Evolutionary conservation across 805 yeast species (phyloP), one percentile per base, ranked within the genome.

Genomic region (Starmerella stellata): DNA sequence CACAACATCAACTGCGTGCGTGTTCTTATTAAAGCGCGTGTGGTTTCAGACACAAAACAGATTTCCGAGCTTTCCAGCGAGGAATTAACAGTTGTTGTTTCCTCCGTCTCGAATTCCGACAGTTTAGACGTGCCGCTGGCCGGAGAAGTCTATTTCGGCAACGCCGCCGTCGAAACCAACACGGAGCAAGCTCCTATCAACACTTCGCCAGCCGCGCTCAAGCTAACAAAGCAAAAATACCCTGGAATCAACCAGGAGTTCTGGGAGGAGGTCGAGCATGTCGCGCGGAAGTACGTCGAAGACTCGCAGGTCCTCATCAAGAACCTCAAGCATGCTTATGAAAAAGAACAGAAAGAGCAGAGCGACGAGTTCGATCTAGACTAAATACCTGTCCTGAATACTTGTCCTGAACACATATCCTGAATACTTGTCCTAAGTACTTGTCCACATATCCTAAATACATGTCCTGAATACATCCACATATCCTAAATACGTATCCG

Each of bases 61-160:
- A 35, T 51, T 3, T 32, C 39, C 8, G 52, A 48, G 34, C 41
- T 51, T 8, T 30, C 47, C 4, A 15, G 38, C 20, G 37, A 40
- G 2, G 43, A 42, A 16, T 43, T 51, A 36, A 48, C 49, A 2
- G 52, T 48, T 5, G 47, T 51, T 51, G 29, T 40, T 2, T 16
- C 20, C 28, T 16, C 35, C 4, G 30, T 32, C 13, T 35, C 38
- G 2, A 41, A 24, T 17, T 42, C 40, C 11, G 17, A 33, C 14
- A 21, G 17, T 34, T n/a, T 35, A 5, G 37, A 17, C 8, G 42
- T 44, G n/a, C 45, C 47, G 3, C 38, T 47, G 3, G 38, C 47
- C 7, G 32, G 44, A 1, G 45, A 43, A 35, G 38, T 48, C 11
- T 50, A 49, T 40, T 48, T 48, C 52, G 42, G 41, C 24, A n/a